Evolutionary conservation across 148 eudicot species (phyloP).

Genomic region (Talinum fruticosum): DNA sequence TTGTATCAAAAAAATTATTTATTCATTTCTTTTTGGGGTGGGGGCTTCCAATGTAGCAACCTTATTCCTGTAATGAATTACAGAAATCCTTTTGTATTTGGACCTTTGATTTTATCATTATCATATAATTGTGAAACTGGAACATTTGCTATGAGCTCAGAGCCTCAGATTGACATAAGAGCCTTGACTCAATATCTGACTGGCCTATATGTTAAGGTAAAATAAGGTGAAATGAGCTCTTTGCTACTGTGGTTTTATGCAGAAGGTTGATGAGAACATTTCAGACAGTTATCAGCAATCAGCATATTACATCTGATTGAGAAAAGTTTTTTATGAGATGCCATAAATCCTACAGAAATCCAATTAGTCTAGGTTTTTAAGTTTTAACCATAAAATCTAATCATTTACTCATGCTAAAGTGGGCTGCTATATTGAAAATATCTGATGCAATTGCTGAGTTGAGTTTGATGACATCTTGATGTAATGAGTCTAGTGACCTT

Average conservation of each 20-base stretch:
- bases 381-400: background rate
- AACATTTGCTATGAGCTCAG: background rate
- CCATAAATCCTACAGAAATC: background rate
- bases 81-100: too few relatives aligned
- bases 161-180: background rate
- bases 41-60: too few relatives aligned
- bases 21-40: too few relatives aligned
- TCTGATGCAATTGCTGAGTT: background rate
- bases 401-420: background rate
- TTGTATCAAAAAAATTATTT: too few relatives aligned
- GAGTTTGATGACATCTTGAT: background rate
- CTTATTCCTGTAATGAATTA: too few relatives aligned
- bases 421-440: too few relatives aligned
- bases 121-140: background rate
- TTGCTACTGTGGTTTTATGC: background rate
- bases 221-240: background rate
- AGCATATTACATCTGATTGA: too few relatives aligned
- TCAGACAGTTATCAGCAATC: too few relatives aligned
- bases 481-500: background rate
- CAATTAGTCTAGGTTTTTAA: background rate
- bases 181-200: background rate
- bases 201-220: background rate
- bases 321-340: background rate
- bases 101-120: too few relatives aligned
- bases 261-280: background rate